Evolutionary conservation across 2,329 filamentous ascomycete species (phyloP).

Genomic region (Thielaviopsis punctulata): DNA sequence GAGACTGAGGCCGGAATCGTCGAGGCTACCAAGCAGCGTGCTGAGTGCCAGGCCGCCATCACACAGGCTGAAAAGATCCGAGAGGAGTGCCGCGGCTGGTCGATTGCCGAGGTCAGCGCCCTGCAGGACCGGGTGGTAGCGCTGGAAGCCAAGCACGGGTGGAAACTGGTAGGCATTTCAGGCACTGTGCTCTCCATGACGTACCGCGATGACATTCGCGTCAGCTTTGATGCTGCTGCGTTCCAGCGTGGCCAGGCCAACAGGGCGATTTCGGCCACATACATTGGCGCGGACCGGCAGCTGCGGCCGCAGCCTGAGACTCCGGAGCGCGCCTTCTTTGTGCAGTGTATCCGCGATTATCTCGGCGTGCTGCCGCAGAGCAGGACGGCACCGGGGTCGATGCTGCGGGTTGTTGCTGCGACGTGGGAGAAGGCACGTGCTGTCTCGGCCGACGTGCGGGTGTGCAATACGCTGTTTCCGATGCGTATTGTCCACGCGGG

Average conservation of each 20-base stretch:
- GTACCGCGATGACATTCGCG: slow-evolving; percentile 53
- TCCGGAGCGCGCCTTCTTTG: slow-evolving; percentile 56
- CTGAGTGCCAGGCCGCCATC: slow-evolving; percentile 56
- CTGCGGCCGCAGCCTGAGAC: slow-evolving; percentile 37
- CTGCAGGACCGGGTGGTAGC: slow-evolving; percentile 57
- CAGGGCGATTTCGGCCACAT: slow-evolving; percentile 49
- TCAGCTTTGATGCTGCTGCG: slow-evolving; percentile 50
- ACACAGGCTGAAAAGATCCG: slow-evolving; percentile 65
- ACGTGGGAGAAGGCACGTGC: slow-evolving; percentile 49
- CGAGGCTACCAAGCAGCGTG: slow-evolving; percentile 42
- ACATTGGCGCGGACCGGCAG: slow-evolving; percentile 43
- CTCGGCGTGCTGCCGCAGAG: slow-evolving; percentile 45
- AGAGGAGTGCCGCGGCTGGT: slow-evolving; percentile 84
- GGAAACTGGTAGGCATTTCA: slow-evolving; percentile 50
- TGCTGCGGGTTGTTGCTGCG: slow-evolving; percentile 41
- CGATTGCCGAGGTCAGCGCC: slow-evolving; percentile 56
- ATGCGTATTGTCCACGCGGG: slow-evolving; percentile 32
- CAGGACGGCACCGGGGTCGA: slow-evolving; percentile 34
- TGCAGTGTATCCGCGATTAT: slow-evolving; percentile 53
- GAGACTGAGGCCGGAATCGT: slow-evolving; percentile 50
- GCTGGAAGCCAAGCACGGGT: slow-evolving; percentile 50
- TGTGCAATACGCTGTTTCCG: slow-evolving; percentile 46
- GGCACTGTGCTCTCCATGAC: slow-evolving; percentile 52
- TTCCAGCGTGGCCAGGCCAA: slow-evolving; percentile 34
- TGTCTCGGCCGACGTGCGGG: slow-evolving; percentile 42